Base-by-base conservation (phyloP, 768 basidiomycete genomes). In the Mycena alexandri region DNA sequence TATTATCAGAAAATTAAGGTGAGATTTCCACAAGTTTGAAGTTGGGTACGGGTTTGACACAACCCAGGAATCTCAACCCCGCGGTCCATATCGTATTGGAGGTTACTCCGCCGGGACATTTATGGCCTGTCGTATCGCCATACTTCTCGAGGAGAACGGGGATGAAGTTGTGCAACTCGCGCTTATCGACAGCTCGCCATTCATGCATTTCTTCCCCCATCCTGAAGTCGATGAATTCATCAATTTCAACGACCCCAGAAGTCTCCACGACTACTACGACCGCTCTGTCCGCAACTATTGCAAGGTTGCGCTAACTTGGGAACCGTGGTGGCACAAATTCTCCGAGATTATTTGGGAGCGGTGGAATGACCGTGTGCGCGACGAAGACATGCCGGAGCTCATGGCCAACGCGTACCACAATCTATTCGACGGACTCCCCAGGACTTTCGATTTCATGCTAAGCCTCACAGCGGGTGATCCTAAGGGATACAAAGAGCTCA, bases 1-100 rank as follows among this genome's bases (percentile, higher is more conserved):
- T 60, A 60, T 24, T 48, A 60, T n/a, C 33, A 29, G 3, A 60
- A 60, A 16, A 48, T 60, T 46, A 60, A 60, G 47, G 58, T 60
- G 17, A 5, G 46, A 5, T 50, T 19, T 24, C 16, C 36, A 5
- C 21, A 34, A 12, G n/a, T n/a, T 21, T n/a, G n/a, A n/a, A n/a
- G 13, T 17, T 10, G 14, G 36, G 21, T 56, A 17, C 2, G 9
- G 13, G 22, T 43, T 19, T 43, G 5, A 34, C 44, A 21, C 5
- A 17, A 13, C 14, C 17, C 43, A 24, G 29, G 58, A 48, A 36
- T 5, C n/a, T 6, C 46, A 60, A 16, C 58, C 34, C 0, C 34
- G 5, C 11, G 58, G 57, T 11, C 57, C 57, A 11, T 58, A 58
- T 58, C 57, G 57, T 33, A 5, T 58, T 3, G 57, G 57, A 2